Evolutionary conservation across 768 basidiomycete species (phyloP).

Genomic region (Termitomyces sp.): DNA sequence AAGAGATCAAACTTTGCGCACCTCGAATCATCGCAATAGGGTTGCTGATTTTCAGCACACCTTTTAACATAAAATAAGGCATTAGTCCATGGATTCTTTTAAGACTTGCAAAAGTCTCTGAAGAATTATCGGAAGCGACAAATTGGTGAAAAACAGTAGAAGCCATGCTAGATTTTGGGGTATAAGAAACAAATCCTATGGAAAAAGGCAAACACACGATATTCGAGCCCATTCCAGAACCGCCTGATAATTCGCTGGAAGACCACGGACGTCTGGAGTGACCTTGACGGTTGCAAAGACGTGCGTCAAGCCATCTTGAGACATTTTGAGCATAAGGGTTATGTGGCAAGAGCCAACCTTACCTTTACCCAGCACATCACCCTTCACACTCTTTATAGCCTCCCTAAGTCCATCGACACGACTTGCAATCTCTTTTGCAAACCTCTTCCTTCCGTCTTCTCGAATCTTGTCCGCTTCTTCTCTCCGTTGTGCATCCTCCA

Average conservation of each 20-base stretch:
- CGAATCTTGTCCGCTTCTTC: conserved; percentile 87
- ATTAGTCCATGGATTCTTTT: conserved; percentile 95
- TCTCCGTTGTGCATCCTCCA: conserved; percentile 70
- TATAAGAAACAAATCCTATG: neutral
- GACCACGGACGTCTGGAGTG: conserved; percentile 68
- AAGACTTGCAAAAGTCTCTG: conserved; percentile 80
- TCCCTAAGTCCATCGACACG: conserved; percentile 84
- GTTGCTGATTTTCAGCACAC: conserved; percentile 89
- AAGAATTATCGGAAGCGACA: conserved; percentile 88
- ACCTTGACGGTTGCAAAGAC: conserved; percentile 88
- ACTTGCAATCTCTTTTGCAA: conserved; percentile 81
- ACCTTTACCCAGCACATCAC: conserved; percentile 90
- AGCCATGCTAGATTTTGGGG: conserved; percentile 58
- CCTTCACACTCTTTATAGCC: conserved; percentile 84
- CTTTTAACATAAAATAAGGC: conserved; percentile 97
- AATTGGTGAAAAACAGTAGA: conserved; percentile 96
- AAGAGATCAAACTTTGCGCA: conserved; percentile 16
- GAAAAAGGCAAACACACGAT: conserved; percentile 58
- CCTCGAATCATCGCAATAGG: conserved; percentile 96
- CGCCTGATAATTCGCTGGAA: conserved; percentile 83
- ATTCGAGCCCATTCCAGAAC: conserved; percentile 97
- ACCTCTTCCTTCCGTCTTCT: conserved; percentile 83
- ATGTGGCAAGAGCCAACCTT: neutral
- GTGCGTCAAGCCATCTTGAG: conserved; percentile 75
- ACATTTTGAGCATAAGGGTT: neutral